These are phyloP conservation scores for Acer saccharum DNA, from an alignment of 345 rosid genomes.

Conservation along the genomic window DNA sequence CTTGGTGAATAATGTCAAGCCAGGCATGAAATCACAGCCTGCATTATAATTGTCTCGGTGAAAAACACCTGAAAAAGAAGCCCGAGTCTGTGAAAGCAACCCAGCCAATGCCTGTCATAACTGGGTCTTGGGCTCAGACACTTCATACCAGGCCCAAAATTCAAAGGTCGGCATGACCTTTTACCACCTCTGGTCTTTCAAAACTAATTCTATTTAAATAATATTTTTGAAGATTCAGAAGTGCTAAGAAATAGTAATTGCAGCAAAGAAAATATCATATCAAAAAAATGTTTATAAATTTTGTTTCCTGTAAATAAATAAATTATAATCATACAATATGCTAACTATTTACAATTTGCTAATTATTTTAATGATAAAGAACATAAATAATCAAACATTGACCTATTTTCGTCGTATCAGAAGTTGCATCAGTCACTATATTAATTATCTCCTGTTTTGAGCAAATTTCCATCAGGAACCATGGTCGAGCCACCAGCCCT, in stretches of 20 bases:
- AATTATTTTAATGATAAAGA: neutral
- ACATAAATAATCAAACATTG: neutral
- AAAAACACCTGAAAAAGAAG: neutral
- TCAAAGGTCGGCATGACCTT: neutral
- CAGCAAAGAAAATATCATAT: conserved; percentile 3
- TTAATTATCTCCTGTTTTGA: conserved; percentile 72
- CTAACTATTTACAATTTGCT: neutral
- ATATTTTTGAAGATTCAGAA: neutral
- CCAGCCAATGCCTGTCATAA: neutral
- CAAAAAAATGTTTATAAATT: too few species aligned
- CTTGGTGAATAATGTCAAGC: conserved; percentile 4
- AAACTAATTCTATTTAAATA: neutral
- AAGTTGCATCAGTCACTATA: conserved; percentile 58
- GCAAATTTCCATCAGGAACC: conserved; percentile 87
- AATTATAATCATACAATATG: neutral
- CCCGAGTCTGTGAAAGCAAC: neutral
- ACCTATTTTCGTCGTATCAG: conserved; percentile 85
- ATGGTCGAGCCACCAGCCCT: conserved; percentile 75
- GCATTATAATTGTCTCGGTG: neutral
- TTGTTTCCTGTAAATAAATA: too few species aligned
- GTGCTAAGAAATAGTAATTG: conserved; percentile 5
- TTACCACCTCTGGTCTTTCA: neutral
- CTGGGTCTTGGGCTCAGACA: neutral
- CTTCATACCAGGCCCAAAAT: neutral
- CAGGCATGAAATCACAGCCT: neutral